A percentile compares a stretch with the other conserved stretches of the same genome.
These are phyloP conservation scores for Chytriomyces confervae DNA, from an alignment of 192 early-diverging fungal species.

Conservation along the genomic window DNA sequence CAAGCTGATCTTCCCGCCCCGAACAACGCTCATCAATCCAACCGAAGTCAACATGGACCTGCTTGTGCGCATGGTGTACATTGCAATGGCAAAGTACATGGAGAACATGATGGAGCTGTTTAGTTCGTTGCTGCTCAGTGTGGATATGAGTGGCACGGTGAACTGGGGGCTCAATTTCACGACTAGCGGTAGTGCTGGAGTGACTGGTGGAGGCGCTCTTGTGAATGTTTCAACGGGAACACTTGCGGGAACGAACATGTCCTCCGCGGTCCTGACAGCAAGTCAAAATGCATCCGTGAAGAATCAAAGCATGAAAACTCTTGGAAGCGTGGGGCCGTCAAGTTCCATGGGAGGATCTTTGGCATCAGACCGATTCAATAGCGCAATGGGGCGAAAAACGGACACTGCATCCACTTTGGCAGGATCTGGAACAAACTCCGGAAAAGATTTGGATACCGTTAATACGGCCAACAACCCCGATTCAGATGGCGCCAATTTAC, in stretches of 20 bases:
- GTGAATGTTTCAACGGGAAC: not conserved
- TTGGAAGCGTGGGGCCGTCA: not conserved
- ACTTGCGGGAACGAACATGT: not conserved
- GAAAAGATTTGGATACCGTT: constrained; percentile 44
- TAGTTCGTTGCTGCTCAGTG: constrained; percentile 66
- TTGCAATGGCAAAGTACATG: constrained; percentile 63
- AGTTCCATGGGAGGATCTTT: not conserved
- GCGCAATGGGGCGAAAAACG: not conserved
- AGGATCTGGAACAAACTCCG: not conserved
- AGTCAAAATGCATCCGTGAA: not conserved
- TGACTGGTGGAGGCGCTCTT: not conserved
- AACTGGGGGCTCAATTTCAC: not conserved
- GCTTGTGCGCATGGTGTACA: constrained; percentile 76
- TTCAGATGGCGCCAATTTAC: not conserved
- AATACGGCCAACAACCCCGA: constrained; percentile 52
- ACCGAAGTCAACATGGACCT: constrained; percentile 69
- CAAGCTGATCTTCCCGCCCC: constrained; percentile 69
- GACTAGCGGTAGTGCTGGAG: constrained; percentile 2
- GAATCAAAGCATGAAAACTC: not conserved
- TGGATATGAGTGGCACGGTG: constrained; percentile 47
- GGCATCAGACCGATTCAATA: not conserved
- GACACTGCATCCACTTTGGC: not conserved
- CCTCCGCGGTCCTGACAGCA: not conserved
- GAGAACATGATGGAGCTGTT: constrained; percentile 76
- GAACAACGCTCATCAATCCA: constrained; percentile 61